Evolutionary conservation across 257 asterid species (phyloP).

Genomic region (Asclepias syriaca): DNA sequence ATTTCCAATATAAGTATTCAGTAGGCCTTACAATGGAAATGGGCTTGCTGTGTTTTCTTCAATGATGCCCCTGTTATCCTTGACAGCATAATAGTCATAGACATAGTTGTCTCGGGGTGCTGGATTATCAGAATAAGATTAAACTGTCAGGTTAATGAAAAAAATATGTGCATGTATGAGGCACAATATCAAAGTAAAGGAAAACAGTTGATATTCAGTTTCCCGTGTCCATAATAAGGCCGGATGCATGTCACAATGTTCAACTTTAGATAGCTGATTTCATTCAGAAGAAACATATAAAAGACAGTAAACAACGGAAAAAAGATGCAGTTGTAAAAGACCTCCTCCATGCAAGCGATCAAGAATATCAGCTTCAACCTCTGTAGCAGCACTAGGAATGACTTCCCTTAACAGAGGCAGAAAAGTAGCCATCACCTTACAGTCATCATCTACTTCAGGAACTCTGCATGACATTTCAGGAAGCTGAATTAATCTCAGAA

Average conservation of each 20-base stretch:
- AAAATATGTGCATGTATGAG: conserved; percentile 2
- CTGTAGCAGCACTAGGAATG: conserved; percentile 81
- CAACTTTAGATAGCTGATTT: neutral
- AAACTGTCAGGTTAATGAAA: conserved; percentile 9
- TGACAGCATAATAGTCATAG: conserved; percentile 74
- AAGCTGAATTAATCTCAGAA: neutral
- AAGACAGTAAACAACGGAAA: conserved; percentile 8
- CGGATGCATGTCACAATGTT: neutral
- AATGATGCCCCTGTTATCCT: conserved; percentile 30
- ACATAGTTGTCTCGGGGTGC: conserved; percentile 63
- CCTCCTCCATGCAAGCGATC: conserved; percentile 38
- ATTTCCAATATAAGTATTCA: conserved; percentile 2
- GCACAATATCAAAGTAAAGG: neutral
- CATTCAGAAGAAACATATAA: neutral
- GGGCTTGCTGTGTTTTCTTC: conserved; percentile 37
- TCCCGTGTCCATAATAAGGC: neutral
- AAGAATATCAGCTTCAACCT: conserved; percentile 60
- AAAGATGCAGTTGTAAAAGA: conserved; percentile 17
- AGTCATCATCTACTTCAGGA: conserved; percentile 56
- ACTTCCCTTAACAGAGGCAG: conserved; percentile 81
- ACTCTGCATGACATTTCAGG: conserved; percentile 2
- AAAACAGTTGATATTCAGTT: too few relatives aligned
- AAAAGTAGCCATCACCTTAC: conserved; percentile 62
- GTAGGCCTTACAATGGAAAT: conserved; percentile 58
- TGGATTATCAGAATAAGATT: conserved; percentile 21